Evolutionary conservation across 139 green algal genomes (phyloP).

Genomic region (Picochlorum sp.): DNA sequence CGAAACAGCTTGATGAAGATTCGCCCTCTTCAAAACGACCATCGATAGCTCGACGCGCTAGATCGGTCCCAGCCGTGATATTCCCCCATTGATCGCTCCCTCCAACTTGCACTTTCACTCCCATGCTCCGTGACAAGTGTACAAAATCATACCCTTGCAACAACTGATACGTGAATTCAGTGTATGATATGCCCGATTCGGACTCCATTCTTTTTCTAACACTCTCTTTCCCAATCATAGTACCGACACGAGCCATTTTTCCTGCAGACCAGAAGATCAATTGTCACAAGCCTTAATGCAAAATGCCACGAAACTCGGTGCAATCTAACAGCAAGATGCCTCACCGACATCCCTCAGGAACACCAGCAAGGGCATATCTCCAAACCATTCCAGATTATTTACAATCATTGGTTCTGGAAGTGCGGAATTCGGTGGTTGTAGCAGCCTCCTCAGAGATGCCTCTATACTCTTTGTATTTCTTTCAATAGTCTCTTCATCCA

Average conservation of each 20-base stretch:
- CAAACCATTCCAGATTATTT: slow-evolving; percentile 91
- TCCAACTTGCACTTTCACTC: slow-evolving; percentile 80
- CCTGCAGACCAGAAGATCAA: slow-evolving; percentile 34
- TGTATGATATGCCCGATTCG: slow-evolving; percentile 80
- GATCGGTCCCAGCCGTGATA: slow-evolving; percentile 85
- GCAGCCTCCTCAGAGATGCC: slow-evolving; percentile 22
- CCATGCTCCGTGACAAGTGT: slow-evolving; percentile 68
- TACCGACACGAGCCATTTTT: slow-evolving; percentile 82
- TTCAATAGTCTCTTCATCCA: slow-evolving; percentile 75
- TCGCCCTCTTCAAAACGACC: background rate
- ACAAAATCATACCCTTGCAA: slow-evolving; percentile 97
- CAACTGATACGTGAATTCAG: slow-evolving; percentile 98
- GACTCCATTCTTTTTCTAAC: slow-evolving; percentile 79
- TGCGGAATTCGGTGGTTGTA: background rate
- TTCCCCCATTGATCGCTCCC: slow-evolving; percentile 98
- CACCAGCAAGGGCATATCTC: slow-evolving; percentile 68
- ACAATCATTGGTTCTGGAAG: slow-evolving; percentile 37
- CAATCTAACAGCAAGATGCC: too few relatives aligned
- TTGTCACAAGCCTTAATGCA: too few relatives aligned
- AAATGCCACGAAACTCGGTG: too few relatives aligned
- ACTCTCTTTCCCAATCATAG: slow-evolving; percentile 92
- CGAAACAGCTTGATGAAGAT: slow-evolving; percentile 37
- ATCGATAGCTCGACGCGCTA: slow-evolving; percentile 62
- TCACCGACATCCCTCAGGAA: slow-evolving; percentile 90
- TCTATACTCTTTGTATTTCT: slow-evolving; percentile 59